Base-by-base conservation (phyloP, 768 basidiomycete species). In the Rhodotorula babjevae region DNA sequence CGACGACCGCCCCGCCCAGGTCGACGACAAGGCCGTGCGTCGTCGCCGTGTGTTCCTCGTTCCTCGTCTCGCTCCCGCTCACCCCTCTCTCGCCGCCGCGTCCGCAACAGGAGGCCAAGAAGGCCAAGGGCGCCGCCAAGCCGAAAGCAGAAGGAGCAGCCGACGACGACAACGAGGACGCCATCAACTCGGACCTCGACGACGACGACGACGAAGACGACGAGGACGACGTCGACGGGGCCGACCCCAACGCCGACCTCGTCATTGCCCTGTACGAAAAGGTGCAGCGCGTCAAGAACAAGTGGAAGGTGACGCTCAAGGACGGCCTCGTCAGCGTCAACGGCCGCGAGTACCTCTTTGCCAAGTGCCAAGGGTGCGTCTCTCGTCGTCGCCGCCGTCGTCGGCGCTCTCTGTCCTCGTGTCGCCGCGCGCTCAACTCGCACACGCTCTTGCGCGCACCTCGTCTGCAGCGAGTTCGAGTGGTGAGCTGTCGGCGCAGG, bases 241-340 rank as follows among this genome's bases (percentile, higher is more conserved):
- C 42, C 87, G 86, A 16, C 88, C 49, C 60, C 16, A 69, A 93
- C 69, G 87, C 87, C 1, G 96, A 99, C 80, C 92, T 98, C 60
- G 92, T 98, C 33, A 95, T 97, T 79, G 98, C 96, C 81, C 93
- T 94, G 14, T 98, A 96, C 80, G 96, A 99, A 81, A 98, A 98
- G 88, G 95, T 98, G 49, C 93, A 94, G 57, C 86, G 96, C n/a
- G 95, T 98, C 36, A 99, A 98, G 83, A 98, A 96, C 84, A 99
- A 98, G 84, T 99, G 96, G 96, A 99, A 98, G 84, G 75, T 93
- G 71, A 88, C 92, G 33, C 85, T 99, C 63, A 96, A 96, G 82
- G 96, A 98, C 76, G 96, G 96, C 7, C 92, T 98, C 89, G 91
- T 97, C 74, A 91, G 93, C 77, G 87, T 96, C 76, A 96, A 96